Evolutionary conservation across 2,329 filamentous ascomycete genomes (phyloP).

Genomic region (Fusarium sp.): DNA sequence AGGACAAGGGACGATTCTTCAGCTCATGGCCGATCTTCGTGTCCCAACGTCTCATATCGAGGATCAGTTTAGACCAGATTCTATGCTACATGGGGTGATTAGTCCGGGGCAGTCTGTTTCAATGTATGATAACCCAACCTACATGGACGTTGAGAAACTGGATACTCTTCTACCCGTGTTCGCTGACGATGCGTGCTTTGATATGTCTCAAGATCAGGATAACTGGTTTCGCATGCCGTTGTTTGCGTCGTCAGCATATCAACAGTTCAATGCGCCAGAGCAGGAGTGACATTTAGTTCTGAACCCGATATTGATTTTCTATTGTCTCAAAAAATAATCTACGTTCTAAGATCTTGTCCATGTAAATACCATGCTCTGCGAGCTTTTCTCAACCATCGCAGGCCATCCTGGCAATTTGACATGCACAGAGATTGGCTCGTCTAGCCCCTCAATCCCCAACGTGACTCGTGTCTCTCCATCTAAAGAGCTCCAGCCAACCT

Average conservation of each 20-base stretch:
- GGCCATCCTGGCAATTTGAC: not conserved
- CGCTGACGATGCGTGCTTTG: not conserved
- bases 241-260: not conserved
- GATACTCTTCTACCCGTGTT: not conserved
- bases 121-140: fast-evolving
- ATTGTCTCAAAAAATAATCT: fast-evolving
- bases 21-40: not conserved
- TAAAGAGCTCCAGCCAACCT: not conserved
- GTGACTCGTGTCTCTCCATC: not conserved
- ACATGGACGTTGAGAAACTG: not conserved
- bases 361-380: not conserved
- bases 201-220: not conserved
- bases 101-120: not conserved
- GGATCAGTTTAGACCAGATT: not conserved
- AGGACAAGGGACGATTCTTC: not conserved
- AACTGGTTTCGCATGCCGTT: not conserved
- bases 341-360: not conserved
- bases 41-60: not conserved
- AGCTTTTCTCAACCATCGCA: not conserved
- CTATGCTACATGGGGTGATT: not conserved
- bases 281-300: not conserved
- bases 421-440: not conserved
- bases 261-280: not conserved
- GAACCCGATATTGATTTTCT: fast-evolving
- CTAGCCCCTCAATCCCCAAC: not conserved